Base-by-base conservation (phyloP, 352 stramenopile species). In the Saprolegnia parasitica region DNA sequence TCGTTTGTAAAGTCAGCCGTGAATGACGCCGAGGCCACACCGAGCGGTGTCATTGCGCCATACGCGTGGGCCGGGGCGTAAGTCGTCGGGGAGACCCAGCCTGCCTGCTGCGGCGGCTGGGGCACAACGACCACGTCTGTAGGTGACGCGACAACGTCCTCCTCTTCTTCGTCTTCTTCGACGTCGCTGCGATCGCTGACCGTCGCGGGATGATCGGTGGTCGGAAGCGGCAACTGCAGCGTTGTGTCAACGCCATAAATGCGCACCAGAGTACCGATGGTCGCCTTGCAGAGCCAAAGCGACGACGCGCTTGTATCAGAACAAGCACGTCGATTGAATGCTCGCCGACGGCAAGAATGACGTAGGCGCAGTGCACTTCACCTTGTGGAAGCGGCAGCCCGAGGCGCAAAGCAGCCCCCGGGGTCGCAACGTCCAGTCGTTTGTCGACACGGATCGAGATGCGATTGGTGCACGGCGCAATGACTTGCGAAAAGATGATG, bases 391-490 rank as follows among this genome's bases (percentile, higher is more conserved):
- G 24, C 11, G 52, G 52, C 3, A 60, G n/a, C 11, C 52, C 52
- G 20, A 60, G 52, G 11, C 4, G 16, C 24, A 60, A 11, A 4
- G 35, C 35, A 3, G 10, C 20, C 3, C 52, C 52, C 24, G 47
- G 47, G 2, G 47, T 5, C 2, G n/a, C n/a, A 35, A 6, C 29
- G 24, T 55, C 47, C 2, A 29, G n/a, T 55, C 5, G 47, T 2
- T 6, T 5, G 24, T 55, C 47, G n/a, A 55, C 47, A 5, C 24
- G 47, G 5, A 55, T 55, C 24, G 47, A 29, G 47, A 55, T 29
- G 47, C 24, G 47, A 55, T 55, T 55, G n/a, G n/a, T 23, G n/a
- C 47, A 5, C n/a, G 47, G 47, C n/a, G 47, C 47, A 29, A 55
- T 55, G 2, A 55, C 47, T 55, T 55, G n/a, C 29, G 29, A 35